Base-by-base conservation (phyloP, 2,329 filamentous ascomycete genomes). In the Neocucurbitaria cava region DNA sequence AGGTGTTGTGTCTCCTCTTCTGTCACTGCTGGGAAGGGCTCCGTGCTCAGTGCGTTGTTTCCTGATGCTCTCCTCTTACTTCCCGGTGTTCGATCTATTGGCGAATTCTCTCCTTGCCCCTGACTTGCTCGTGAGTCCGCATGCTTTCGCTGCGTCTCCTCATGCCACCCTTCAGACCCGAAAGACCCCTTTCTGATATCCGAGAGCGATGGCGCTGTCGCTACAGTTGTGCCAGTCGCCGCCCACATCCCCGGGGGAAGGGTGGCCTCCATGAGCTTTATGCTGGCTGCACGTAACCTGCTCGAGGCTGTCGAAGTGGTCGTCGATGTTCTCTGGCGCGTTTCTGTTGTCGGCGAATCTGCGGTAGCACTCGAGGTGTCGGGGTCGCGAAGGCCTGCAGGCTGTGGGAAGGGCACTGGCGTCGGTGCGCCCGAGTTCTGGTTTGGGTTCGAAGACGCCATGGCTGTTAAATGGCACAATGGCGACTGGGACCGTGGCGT, bases 171-270 rank as follows among this genome's bases (percentile, higher is more conserved):
- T 3, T 69, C 60, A 4, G 65, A 62, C 23, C 68, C 66, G 50
- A 75, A 75, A 11, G 70, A 72, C 26, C 73, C 74, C 46, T 62
- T 66, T 39, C 79, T 68, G 28, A 81, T 79, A 40, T 81, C 78
- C 40, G 65, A 61, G 18, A 81, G 50, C 1, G 77, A 77, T 4
- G 78, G 79, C 13, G 78, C 77, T 56, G 71, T 76, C 8, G 77
- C 70, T 13, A 72, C 77, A 5, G 70, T 70, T 7, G 62, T 68
- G 11, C 77, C 78, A 1, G 77, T 77, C 0, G 79, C 79, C n/a
- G 78, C 77, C 77, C 75, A 78, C 71, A 78, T 77, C 36, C 78
- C 76, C 0, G 72, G 70, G 3, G 77, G 77, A 7, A 73, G 69
- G 41, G 73, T 62, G 6, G 74, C 66, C 21, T 77, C 73, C 61